Evolutionary conservation across 2,329 filamentous ascomycete genomes (phyloP), one percentile per base, ranked within the genome.

Genomic region (Ophiocordyceps sinensis): DNA sequence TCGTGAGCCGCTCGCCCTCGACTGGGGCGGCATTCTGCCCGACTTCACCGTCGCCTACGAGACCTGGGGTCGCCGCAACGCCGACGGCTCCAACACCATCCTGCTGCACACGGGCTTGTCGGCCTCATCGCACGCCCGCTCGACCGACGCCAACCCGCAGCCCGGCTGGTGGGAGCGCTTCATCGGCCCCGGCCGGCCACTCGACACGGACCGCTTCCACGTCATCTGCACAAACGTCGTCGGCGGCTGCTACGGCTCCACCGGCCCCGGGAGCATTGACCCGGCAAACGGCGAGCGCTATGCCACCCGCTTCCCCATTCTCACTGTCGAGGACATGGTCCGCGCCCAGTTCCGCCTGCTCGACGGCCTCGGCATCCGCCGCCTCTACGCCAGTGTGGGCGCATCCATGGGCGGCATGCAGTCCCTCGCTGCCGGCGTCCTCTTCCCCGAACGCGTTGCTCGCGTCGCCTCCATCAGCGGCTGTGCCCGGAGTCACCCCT

Each of bases 351-450:
- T 96, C 65, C 73, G 84, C 36, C 73, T 98, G 28, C 71, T 98
- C 12, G 88, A 96, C 58, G 62, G 67, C 5, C 67, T 98, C 26
- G 79, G 79, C 6, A 81, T 98, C 37, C 56, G 75, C 21, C 84
- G 77, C 53, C 71, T 98, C 10, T 85, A 94, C 59, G 91, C 91
- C 15, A 94, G 85, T 44, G 89, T 98, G 17, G 91, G 91, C 13
- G 86, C 85, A 6, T 94, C 86, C 60, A 98, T 98, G 91, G 91
- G 91, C 41, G 91, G 91, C 41, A 98, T 98, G 91, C 89, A 94
- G 58, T 91, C 85, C 50, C 72, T 98, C 5, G 88, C 88, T 8
- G 84, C 86, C 0, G 91, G 85, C 4, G 77, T 84, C 1, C 64
- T 94, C 28, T 94, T 89, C 57, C 84, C 87, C 0, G 75, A 84